A percentile compares a stretch with the other conserved stretches of the same genome.
phyloP scores from a whole-genome alignment of 2,329 filamentous ascomycete species.

The Capronia americana region DNA sequence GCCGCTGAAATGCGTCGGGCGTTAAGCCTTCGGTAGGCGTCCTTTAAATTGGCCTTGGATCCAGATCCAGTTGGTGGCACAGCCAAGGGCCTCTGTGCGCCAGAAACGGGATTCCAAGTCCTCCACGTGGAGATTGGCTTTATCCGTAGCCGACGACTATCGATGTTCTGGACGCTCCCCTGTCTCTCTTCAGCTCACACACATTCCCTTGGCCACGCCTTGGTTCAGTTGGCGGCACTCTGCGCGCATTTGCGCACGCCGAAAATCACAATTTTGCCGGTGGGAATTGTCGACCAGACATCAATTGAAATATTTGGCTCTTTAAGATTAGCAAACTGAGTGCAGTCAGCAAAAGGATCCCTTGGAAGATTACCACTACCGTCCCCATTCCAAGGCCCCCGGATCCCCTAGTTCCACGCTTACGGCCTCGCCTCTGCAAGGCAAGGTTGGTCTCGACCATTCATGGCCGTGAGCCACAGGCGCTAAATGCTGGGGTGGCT shows the following conservation, averaged over 20 bases:
- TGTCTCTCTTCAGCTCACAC: constrained; percentile 12
- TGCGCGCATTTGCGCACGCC: not conserved
- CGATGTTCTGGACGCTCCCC: constrained; percentile 2
- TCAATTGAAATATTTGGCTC: not conserved
- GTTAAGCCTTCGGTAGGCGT: constrained; percentile 12
- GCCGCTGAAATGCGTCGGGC: constrained; percentile 3
- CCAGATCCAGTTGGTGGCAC: constrained; percentile 12
- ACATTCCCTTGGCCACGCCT: not conserved
- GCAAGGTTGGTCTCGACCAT: constrained; percentile 1
- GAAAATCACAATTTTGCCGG: not conserved
- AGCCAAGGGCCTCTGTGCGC: not conserved
- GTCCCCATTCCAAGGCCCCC: not conserved
- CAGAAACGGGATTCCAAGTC: constrained; percentile 1
- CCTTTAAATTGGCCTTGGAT: constrained; percentile 11
- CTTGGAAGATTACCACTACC: not conserved
- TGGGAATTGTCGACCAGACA: not conserved
- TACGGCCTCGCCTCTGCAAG: constrained; percentile 8
- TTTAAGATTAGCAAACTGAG: not conserved
- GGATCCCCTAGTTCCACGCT: not conserved
- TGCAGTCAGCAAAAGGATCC: not conserved
- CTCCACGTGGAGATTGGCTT: constrained; percentile 16
- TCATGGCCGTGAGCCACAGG: not conserved
- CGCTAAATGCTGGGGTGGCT: constrained; percentile 16
- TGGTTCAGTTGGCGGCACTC: not conserved
- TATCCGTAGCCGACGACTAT: constrained; percentile 14